A percentile compares a stretch with the other conserved stretches of the same genome.
phyloP scores from a whole-genome alignment of 495 filamentous ascomycete genomes.

The Annulohypoxylon bovei region DNA sequence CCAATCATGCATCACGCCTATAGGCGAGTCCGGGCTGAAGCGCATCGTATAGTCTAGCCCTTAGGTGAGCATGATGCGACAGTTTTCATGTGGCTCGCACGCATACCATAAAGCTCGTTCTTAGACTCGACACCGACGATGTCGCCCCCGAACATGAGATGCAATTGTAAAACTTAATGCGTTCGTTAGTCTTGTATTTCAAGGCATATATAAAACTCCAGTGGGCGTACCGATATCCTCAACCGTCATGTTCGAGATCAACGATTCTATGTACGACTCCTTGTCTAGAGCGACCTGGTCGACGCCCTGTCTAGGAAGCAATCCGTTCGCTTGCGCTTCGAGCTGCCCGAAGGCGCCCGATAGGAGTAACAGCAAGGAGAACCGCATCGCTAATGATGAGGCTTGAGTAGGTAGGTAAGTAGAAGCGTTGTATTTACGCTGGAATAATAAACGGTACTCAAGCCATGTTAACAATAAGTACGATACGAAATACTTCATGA shows the following conservation, averaged over 20 bases:
- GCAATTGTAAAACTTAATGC: constrained; percentile 49
- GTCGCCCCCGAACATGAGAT: constrained; percentile 57
- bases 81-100: neutral
- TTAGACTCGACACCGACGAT: constrained; percentile 53
- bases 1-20: constrained; percentile 49
- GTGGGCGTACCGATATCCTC: constrained; percentile 42
- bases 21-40: constrained; percentile 45
- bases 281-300: constrained; percentile 17
- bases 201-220: neutral
- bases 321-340: neutral
- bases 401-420: neutral
- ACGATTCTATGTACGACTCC: constrained; percentile 31
- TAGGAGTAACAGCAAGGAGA: neutral
- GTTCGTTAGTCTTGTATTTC: neutral
- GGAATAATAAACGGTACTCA: neutral
- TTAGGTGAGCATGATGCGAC: constrained; percentile 13
- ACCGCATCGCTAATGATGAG: constrained; percentile 10
- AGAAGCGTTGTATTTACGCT: neutral
- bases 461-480: neutral
- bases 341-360: constrained; percentile 7
- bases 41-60: constrained; percentile 47
- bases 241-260: constrained; percentile 47
- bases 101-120: constrained; percentile 53
- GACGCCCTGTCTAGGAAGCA: neutral
- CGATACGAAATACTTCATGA: neutral